These are phyloP conservation scores for Thymus mandschuricus DNA, from an alignment of 257 asterid species.

Conservation along the genomic window DNA sequence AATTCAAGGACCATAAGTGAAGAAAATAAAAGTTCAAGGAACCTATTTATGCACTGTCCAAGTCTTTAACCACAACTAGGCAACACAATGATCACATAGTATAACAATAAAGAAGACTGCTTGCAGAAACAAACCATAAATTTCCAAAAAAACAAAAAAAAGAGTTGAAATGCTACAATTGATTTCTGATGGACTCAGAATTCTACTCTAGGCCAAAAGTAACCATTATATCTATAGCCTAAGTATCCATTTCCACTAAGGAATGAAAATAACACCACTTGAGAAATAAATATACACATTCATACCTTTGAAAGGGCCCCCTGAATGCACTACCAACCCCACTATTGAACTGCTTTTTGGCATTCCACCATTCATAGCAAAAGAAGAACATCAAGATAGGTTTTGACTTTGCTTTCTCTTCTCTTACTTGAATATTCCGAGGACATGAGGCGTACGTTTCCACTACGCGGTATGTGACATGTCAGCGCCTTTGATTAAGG, in stretches of 20 bases:
- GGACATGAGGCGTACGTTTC: conserved; percentile 41
- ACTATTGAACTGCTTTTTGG: conserved; percentile 60
- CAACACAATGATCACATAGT: conserved; percentile 38
- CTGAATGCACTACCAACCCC: conserved; percentile 62
- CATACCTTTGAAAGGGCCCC: conserved; percentile 48
- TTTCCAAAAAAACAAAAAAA: not conserved
- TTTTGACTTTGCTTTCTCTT: conserved; percentile 54
- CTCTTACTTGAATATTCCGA: conserved; percentile 46
- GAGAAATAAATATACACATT: conserved; percentile 32
- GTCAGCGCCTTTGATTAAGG: conserved; percentile 35
- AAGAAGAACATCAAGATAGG: conserved; percentile 51
- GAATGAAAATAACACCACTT: conserved; percentile 43
- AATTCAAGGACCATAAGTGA: too few species aligned
- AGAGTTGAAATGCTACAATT: conserved; percentile 26
- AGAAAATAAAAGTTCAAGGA: not conserved
- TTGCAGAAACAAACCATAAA: conserved; percentile 34
- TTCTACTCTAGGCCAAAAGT: conserved; percentile 50
- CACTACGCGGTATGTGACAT: conserved; percentile 28
- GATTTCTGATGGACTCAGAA: conserved; percentile 37
- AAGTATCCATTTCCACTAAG: conserved; percentile 42
- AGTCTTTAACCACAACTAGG: conserved; percentile 29
- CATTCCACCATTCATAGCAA: conserved; percentile 62
- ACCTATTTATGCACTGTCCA: not conserved
- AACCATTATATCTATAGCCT: conserved; percentile 40
- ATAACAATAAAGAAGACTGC: conserved; percentile 39